Evolutionary conservation across 2,329 filamentous ascomycete species (phyloP).

Genomic region (Talaromyces sp.): DNA sequence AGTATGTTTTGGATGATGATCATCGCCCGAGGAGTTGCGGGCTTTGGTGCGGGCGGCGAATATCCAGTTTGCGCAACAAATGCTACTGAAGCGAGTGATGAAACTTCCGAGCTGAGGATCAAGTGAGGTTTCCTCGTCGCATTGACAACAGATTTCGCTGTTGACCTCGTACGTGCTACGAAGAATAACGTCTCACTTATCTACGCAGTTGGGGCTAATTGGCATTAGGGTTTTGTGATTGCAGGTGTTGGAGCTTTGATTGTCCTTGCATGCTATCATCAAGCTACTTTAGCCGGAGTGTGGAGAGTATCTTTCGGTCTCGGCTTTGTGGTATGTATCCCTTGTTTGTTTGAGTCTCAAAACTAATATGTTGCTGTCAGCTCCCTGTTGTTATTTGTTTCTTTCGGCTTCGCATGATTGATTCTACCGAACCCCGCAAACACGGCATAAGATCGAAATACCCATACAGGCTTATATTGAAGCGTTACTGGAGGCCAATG

Average conservation of each 20-base stretch:
- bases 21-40: constrained; percentile 46
- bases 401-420: constrained; percentile 18
- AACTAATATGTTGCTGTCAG: constrained; percentile 44
- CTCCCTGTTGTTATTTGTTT: constrained; percentile 34
- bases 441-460: constrained; percentile 32
- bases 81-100: constrained; percentile 54
- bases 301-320: constrained; percentile 55
- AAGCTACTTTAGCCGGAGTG: constrained; percentile 45
- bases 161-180: constrained; percentile 37
- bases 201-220: background rate
- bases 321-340: constrained; percentile 51
- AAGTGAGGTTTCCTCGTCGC: constrained; percentile 57
- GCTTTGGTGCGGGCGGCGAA: constrained; percentile 48
- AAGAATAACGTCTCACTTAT: background rate
- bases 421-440: constrained; percentile 31
- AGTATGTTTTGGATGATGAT: constrained; percentile 42
- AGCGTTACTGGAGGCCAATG: constrained; percentile 52
- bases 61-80: constrained; percentile 55
- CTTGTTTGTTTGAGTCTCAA: background rate
- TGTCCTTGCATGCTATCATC: constrained; percentile 51
- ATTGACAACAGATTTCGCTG: constrained; percentile 54
- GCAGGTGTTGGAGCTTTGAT: constrained; percentile 53
- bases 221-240: constrained; percentile 48
- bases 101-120: constrained; percentile 46
- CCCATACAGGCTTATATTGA: constrained; percentile 51